Evolutionary conservation across 2,329 filamentous ascomycete genomes (phyloP), one percentile per base, ranked within the genome.

Genomic region (Penicillium sp.): DNA sequence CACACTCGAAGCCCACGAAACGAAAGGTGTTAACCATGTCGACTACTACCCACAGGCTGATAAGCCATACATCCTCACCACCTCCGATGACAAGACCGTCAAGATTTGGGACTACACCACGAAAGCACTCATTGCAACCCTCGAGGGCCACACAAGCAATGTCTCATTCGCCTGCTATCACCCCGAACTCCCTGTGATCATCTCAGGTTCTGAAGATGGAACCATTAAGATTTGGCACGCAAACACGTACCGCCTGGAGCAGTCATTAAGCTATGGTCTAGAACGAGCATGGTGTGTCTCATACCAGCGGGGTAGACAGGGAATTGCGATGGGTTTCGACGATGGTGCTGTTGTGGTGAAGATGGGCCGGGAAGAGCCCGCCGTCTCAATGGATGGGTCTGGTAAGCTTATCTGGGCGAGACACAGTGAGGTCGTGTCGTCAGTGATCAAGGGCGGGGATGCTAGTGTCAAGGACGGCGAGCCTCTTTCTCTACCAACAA

Each of bases 81-180:
- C 93, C 15, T 96, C 91, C 8, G 94, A 99, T 72, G 94, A 97
- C 75, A 86, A 90, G 67, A 97, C 93, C 1, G 91, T 97, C 66
- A 97, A 97, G 81, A 86, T 99, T 52, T 99, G 94, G 93, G 94
- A 99, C 72, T 97, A 99, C 80, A 97, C 93, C 13, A 97, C 92
- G 46, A 99, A 99, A 78, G 94, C 91, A 13, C 81, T 97, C 62
- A 97, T 97, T 70, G 94, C 94, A 31, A 97, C 93, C 3, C 82
- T 99, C 46, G 94, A 99, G 75, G 94, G 94, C 29, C 94, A 99
- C 75, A 96, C 91, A 31, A 96, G 92, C 75, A 99, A 99, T 69
- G 94, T 99, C 46, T 97, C 92, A 3, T 99, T 97, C 69, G 94
- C 94, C 47, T 95, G 92, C 75, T 99, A 97, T 72, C 94, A 99